phyloP scores from a whole-genome alignment of 352 stramenopile genomes.

The Phytophthora idaei region DNA sequence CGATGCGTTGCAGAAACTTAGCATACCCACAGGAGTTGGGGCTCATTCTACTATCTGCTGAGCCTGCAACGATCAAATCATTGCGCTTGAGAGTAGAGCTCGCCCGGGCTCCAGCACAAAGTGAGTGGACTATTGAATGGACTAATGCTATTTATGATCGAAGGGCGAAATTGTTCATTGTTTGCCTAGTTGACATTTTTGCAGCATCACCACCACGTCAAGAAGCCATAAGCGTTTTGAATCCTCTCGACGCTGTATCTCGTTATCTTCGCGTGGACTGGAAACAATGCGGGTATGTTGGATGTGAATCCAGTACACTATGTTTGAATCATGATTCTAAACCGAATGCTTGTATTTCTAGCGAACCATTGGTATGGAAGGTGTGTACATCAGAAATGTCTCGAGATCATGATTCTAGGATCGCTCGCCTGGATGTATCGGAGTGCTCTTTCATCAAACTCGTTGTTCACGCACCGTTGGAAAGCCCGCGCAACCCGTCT shows the following conservation, averaged over 20 bases:
- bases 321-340: background rate
- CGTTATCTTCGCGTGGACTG: conserved; percentile 42
- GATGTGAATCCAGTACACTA: background rate
- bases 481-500: conserved; percentile 4
- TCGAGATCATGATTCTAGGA: conserved; percentile 9
- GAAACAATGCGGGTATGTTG: conserved; percentile 30
- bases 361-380: conserved; percentile 21
- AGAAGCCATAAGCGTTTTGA: background rate
- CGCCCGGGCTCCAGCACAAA: conserved; percentile 14
- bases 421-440: conserved; percentile 17
- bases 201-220: conserved; percentile 12
- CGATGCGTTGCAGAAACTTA: conserved; percentile 7
- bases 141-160: background rate
- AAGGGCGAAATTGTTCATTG: background rate
- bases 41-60: conserved; percentile 35
- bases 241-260: conserved; percentile 33
- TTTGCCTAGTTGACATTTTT: conserved; percentile 29
- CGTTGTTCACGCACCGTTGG: conserved; percentile 22
- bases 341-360: background rate
- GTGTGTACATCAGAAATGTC: background rate
- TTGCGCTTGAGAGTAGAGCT: conserved; percentile 13
- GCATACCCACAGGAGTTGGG: conserved; percentile 36
- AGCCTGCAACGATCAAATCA: conserved; percentile 14
- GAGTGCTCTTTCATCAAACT: conserved; percentile 45
- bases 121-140: conserved; percentile 8